Base-by-base conservation (phyloP, 495 filamentous ascomycete species). In the Amphirosellinia nigrospora region DNA sequence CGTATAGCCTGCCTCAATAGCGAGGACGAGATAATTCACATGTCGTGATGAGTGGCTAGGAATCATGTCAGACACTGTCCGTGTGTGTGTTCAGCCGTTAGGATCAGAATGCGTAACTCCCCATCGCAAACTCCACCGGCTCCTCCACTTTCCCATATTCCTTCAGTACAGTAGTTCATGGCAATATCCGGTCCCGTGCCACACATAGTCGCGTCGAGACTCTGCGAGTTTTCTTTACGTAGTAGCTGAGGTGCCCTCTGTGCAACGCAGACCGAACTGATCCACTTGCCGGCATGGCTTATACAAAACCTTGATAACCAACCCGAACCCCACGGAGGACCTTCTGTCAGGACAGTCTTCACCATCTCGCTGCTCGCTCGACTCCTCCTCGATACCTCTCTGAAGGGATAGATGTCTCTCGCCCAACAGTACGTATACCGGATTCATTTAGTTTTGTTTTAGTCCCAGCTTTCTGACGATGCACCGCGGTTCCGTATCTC, bases 341-440 rank as follows among this genome's bases (percentile, higher is more conserved):
- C 34, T 10, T 48, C 15, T 56, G 7, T 11, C 28, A 16, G 26
- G 38, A 46, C 45, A 23, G 36, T 41, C 23, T 50, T 38, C 28
- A 16, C 36, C 38, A 38, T 36, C 65, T 61, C 48, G 50, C 26
- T 32, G 32, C 30, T 64, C 11, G 43, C 58, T 36, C 38, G 46
- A 48, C 13, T 48, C 6, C 9, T 46, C 45, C 38, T 45, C 36
- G 45, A 56, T 26, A 13, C 6, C 38, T 70, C 32, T 23, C 45
- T 30, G 34, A 13, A 48, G 48, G 4, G 32, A 48, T 66, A 62
- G 23, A 71, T 71, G 69, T 71, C 69, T 41, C 69, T 71, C 62
- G 69, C 62, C 69, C 69, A 66, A 43, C 69, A 66, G 66, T 69
- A 69, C 10, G 66, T 53, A 28, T 13, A n/a, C 3, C 3, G 4